Evolutionary conservation across 768 basidiomycete species (phyloP).

Genomic region (Suillus subluteus): DNA sequence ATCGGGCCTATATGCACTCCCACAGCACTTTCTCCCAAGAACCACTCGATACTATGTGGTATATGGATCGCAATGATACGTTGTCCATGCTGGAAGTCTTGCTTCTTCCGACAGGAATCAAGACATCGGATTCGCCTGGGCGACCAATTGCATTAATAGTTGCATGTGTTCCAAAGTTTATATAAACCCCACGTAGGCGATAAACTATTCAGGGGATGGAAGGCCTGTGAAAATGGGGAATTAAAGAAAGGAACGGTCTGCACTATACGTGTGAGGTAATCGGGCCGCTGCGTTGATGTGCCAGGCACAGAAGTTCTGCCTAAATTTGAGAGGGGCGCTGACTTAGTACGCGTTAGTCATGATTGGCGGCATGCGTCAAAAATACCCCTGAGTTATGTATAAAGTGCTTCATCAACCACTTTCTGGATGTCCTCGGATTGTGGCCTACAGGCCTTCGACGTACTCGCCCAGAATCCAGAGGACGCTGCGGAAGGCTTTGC

Average conservation of each 20-base stretch:
- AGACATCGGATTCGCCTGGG: background rate
- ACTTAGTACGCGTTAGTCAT: background rate
- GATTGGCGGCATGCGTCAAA: background rate
- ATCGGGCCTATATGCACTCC: background rate
- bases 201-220: background rate
- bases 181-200: background rate
- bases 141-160: background rate
- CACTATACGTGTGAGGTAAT: background rate
- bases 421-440: constrained; percentile 34
- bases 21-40: background rate
- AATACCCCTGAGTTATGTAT: background rate
- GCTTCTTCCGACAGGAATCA: background rate
- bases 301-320: background rate
- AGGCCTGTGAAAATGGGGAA: background rate
- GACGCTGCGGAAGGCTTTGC: constrained; percentile 96
- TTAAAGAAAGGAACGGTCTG: background rate
- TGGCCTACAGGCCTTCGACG: constrained; percentile 39
- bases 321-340: background rate
- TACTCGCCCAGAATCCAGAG: constrained; percentile 81
- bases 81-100: background rate
- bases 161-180: background rate
- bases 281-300: background rate
- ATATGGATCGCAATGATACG: background rate
- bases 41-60: background rate
- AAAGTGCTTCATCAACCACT: background rate